phyloP scores from a whole-genome alignment of 192 early-diverging fungal species.

The Coemansia sp. region DNA sequence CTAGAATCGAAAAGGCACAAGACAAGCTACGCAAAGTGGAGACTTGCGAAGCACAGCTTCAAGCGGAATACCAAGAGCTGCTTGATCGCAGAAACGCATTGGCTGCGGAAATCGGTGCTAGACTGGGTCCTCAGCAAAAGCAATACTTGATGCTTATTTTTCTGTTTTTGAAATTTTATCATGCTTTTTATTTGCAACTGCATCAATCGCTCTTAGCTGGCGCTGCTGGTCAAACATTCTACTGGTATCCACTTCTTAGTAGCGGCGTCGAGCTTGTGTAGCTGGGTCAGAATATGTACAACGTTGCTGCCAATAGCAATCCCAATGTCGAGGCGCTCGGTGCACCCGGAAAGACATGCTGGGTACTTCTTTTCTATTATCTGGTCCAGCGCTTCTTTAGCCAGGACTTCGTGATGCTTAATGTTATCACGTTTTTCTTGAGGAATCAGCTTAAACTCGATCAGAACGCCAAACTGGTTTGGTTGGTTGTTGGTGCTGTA shows the following conservation, averaged over 20 bases:
- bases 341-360: conserved; percentile 24
- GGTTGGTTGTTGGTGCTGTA: conserved; percentile 20
- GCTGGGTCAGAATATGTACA: conserved; percentile 7
- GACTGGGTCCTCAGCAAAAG: too few relatives aligned
- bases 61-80: too few relatives aligned
- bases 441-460: conserved; percentile 40
- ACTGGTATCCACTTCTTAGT: conserved; percentile 17
- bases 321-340: conserved; percentile 40
- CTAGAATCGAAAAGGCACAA: too few relatives aligned
- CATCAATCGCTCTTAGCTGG: not conserved
- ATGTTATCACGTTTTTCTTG: conserved; percentile 9
- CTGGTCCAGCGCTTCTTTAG: conserved; percentile 16
- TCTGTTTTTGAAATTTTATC: too few relatives aligned
- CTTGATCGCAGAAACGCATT: too few relatives aligned
- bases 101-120: too few relatives aligned
- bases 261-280: conserved; percentile 16
- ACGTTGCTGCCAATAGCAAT: conserved; percentile 43
- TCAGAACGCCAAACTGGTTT: conserved; percentile 35
- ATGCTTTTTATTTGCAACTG: not conserved
- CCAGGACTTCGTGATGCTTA: conserved; percentile 8
- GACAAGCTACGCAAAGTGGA: too few relatives aligned
- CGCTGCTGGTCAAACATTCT: not conserved
- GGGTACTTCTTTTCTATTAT: conserved; percentile 24
- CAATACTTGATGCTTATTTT: too few relatives aligned
- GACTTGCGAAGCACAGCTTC: too few relatives aligned